phyloP scores from a whole-genome alignment of 1,139 yeast species.

The Kazachstania sp. region DNA sequence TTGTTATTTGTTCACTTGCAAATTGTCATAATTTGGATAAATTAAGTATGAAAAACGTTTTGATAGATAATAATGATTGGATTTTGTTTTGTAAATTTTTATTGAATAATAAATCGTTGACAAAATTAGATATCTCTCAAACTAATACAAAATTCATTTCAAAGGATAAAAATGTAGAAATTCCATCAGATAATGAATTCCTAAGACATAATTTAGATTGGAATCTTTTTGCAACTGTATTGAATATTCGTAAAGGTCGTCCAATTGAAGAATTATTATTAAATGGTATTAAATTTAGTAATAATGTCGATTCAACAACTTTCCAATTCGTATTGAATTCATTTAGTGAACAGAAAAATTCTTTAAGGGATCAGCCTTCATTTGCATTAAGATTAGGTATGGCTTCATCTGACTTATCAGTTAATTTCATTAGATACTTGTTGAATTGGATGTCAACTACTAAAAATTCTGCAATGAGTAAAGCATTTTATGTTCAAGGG shows the following conservation, averaged over 20 bases:
- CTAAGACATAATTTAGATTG: conserved; percentile 66
- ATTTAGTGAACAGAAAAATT: conserved; percentile 37
- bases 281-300: conserved; percentile 60
- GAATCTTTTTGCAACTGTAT: conserved; percentile 57
- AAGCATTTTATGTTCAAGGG: conserved; percentile 47
- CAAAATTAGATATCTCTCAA: conserved; percentile 69
- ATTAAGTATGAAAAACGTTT: conserved; percentile 68
- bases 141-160: conserved; percentile 42
- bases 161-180: conserved; percentile 34
- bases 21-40: conserved; percentile 55
- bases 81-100: conserved; percentile 62
- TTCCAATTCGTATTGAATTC: conserved; percentile 44
- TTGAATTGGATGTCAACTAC: conserved; percentile 46
- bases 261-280: conserved; percentile 67
- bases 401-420: conserved; percentile 59
- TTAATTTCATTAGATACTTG: conserved; percentile 48
- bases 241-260: conserved; percentile 51
- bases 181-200: conserved; percentile 4
- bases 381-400: conserved; percentile 59
- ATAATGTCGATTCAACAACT: conserved; percentile 34
- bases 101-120: conserved; percentile 46
- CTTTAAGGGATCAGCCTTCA: conserved; percentile 8
- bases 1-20: conserved; percentile 54
- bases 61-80: conserved; percentile 71
- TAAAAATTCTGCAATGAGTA: conserved; percentile 1